phyloP scores from a whole-genome alignment of 352 stramenopile species.

The Pythium angustatum region DNA sequence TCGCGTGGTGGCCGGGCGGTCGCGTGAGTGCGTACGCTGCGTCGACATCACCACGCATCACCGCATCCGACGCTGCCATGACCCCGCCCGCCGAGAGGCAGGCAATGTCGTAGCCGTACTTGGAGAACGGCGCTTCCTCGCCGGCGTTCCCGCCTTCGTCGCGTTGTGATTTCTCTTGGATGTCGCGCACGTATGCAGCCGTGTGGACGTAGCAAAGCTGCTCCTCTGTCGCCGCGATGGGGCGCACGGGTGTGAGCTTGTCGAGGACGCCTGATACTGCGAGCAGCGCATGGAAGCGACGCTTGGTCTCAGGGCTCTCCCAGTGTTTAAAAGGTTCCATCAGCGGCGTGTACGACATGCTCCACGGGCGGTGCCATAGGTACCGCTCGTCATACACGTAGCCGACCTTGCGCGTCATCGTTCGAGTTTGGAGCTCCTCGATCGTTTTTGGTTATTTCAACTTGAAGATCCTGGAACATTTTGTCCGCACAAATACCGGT shows the following conservation, averaged over 20 bases:
- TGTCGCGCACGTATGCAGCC: constrained; percentile 49
- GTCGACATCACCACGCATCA: constrained; percentile 46
- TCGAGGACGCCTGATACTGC: constrained; percentile 67
- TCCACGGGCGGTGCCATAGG: constrained; percentile 75
- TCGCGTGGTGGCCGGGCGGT: constrained; percentile 74
- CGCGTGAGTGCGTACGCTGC: constrained; percentile 64
- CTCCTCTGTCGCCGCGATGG: constrained; percentile 36
- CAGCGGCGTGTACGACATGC: constrained; percentile 47
- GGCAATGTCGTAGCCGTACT: constrained; percentile 76
- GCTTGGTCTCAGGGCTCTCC: constrained; percentile 82
- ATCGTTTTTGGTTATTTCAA: constrained; percentile 5
- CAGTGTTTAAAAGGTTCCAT: constrained; percentile 73
- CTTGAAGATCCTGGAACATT: constrained; percentile 4
- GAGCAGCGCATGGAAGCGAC: constrained; percentile 76
- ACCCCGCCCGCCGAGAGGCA: constrained; percentile 70
- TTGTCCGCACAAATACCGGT: constrained; percentile 16
- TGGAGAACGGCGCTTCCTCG: constrained; percentile 69
- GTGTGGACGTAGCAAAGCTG: constrained; percentile 69
- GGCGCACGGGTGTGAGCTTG: constrained; percentile 37
- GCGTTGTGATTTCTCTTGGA: constrained; percentile 47
- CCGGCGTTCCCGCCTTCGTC: constrained; percentile 70
- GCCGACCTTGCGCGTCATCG: constrained; percentile 35
- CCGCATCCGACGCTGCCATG: constrained; percentile 53
- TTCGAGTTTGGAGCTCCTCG: constrained; percentile 5
- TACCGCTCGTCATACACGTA: constrained; percentile 86